These are phyloP conservation scores for Fusarium napiforme DNA, from an alignment of 2,329 filamentous ascomycete species.

Conservation along the genomic window DNA sequence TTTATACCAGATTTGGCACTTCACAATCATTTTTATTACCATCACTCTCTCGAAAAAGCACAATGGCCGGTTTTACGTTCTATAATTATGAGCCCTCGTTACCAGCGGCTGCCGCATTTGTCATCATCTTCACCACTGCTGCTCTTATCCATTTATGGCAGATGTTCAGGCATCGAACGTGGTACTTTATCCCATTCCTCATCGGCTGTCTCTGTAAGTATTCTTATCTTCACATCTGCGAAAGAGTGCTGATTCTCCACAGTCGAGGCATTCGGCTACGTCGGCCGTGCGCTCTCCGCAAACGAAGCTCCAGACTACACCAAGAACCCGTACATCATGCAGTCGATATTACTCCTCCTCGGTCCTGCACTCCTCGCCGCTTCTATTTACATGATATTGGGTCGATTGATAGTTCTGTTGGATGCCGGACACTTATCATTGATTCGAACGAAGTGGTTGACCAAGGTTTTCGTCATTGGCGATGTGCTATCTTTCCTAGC, in stretches of 20 bases:
- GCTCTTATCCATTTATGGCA: slow-evolving; percentile 53
- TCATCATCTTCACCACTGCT: slow-evolving; percentile 52
- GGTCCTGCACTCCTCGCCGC: slow-evolving; percentile 57
- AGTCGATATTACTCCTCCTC: slow-evolving; percentile 51
- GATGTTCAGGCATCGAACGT: slow-evolving; percentile 54
- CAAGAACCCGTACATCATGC: slow-evolving; percentile 52
- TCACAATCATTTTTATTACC: background rate
- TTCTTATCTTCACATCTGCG: no score
- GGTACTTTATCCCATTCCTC: slow-evolving; percentile 63
- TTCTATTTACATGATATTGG: slow-evolving; percentile 59
- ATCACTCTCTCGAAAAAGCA: background rate
- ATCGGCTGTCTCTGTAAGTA: slow-evolving; percentile 60
- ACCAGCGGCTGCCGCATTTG: slow-evolving; percentile 55
- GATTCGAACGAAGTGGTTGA: slow-evolving; percentile 56
- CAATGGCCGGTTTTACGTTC: slow-evolving; percentile 14
- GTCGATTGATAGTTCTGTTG: slow-evolving; percentile 51
- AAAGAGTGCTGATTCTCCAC: background rate
- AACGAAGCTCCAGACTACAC: slow-evolving; percentile 51
- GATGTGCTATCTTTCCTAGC: slow-evolving; percentile 58
- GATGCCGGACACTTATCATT: slow-evolving; percentile 54
- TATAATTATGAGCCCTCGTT: slow-evolving; percentile 62
- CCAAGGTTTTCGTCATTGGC: slow-evolving; percentile 61
- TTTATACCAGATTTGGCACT: background rate
- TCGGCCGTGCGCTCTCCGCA: slow-evolving; percentile 59
- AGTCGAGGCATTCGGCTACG: slow-evolving; percentile 53